Conservation (phyloP, 2,329 filamentous ascomycete species). For the Hymenotorrendiella dingleyae region DNA sequence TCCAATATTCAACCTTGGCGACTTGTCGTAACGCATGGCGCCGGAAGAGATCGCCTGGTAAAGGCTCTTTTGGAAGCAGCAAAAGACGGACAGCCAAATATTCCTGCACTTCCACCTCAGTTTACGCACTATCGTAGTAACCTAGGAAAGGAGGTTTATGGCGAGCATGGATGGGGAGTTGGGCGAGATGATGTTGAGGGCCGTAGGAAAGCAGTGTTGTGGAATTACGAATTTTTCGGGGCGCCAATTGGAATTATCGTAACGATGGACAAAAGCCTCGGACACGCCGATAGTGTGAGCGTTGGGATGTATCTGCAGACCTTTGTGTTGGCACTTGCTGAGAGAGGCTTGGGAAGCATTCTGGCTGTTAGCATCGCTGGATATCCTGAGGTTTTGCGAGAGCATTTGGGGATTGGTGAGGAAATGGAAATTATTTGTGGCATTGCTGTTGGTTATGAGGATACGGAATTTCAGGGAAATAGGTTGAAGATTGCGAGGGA, state of each 20-base stretch:
- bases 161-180: background rate
- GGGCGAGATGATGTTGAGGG: background rate
- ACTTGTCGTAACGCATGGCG: background rate
- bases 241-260: background rate
- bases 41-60: background rate
- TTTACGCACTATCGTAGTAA: conserved; percentile 1
- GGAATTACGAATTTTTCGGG: conserved; percentile 3
- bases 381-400: conserved; percentile 1
- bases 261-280: background rate
- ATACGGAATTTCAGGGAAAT: background rate
- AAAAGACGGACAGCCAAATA: background rate
- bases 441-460: conserved; percentile 3
- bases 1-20: conserved; percentile 5
- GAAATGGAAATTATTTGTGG: conserved; percentile 3
- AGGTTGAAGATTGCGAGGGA: background rate
- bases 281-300: background rate
- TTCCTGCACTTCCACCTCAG: background rate
- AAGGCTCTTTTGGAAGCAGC: background rate
- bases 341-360: conserved; percentile 1
- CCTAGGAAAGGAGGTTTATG: background rate
- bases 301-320: conserved; percentile 5
- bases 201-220: background rate
- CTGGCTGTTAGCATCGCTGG: background rate
- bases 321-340: background rate
- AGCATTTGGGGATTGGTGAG: conserved; percentile 1